Evolutionary conservation across 805 yeast genomes (phyloP), one percentile per base, ranked within the genome.

Genomic region (Groenewaldozyma tartarivorans): DNA sequence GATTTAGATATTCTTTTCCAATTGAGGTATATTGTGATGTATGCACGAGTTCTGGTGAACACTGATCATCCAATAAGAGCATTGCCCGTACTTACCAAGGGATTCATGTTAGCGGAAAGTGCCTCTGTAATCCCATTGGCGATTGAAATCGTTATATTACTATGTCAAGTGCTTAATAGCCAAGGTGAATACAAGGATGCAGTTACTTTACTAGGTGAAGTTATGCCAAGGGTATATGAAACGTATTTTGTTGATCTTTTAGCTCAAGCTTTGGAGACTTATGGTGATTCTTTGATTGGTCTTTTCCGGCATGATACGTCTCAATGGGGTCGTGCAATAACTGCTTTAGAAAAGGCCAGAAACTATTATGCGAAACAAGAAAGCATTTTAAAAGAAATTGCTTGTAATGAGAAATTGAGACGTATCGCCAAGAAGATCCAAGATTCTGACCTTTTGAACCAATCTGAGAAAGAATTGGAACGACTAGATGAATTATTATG

Each of bases 1-100:
- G 2, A 60, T 69, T 22, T 77, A 80, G 85, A 72, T 47, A 60
- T 64, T 24, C 63, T 60, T 37, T 69, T 74, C 65, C 62, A 63
- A 29, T 57, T 75, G 18, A 65, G 64, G 50, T 66, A 71, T 41
- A 72, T 67, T 36, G 49, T 76, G 7, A 50, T 76, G 38, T 71
- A 72, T 48, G 67, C 75, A 33, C 51, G 60, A 11, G 62, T 75
- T 1, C 57, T 75, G 43, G 48, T 68, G 24, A n/a, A 29, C 16
- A 30, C 47, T 3, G 37, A 19, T 0, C 57, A 66, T 3, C 72
- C 76, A 11, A 56, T 69, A 6, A 64, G 80, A 42, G 75, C 73
- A 0, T 47, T 79, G 5, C 68, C 80, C 0, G 52, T 69, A 16
- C 50, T 77, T 0, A 53, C 73, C 4, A 74, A 73, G 45, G 66